Evolutionary conservation across 441 rosid species (phyloP).

Genomic region (Lepidium campestre): DNA sequence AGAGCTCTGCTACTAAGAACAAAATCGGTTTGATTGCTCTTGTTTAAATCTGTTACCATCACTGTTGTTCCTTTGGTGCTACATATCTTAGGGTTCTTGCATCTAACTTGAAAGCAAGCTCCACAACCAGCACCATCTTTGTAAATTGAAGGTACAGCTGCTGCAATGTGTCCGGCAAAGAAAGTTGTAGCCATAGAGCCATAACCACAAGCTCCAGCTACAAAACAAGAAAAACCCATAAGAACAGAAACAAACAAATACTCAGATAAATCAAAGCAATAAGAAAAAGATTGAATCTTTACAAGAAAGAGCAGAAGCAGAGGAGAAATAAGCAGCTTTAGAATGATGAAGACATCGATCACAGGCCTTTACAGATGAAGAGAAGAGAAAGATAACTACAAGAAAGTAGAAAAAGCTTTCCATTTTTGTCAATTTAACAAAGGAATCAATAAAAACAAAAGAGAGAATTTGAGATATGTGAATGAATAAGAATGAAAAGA

Average conservation of each 20-base stretch:
- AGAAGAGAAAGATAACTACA: constrained; percentile 32
- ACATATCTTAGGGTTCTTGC: constrained; percentile 54
- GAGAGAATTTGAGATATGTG: not conserved
- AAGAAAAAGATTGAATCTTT: not conserved
- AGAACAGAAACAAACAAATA: constrained; percentile 9
- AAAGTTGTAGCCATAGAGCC: constrained; percentile 65
- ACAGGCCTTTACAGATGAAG: constrained; percentile 52
- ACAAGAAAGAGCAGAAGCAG: constrained; percentile 67
- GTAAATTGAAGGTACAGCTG: constrained; percentile 59
- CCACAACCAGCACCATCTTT: constrained; percentile 88
- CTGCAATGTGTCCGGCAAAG: constrained; percentile 63
- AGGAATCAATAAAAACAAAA: not conserved
- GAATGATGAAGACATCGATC: constrained; percentile 73
- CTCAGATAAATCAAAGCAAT: not conserved
- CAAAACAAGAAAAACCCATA: not conserved
- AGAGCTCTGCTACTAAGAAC: constrained; percentile 82
- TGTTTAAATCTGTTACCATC: constrained; percentile 64
- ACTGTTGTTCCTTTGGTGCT: constrained; percentile 57
- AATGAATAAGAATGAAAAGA: not conserved
- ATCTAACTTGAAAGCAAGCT: constrained; percentile 87
- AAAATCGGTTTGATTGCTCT: constrained; percentile 54
- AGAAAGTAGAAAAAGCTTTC: constrained; percentile 26
- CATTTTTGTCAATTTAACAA: constrained; percentile 34
- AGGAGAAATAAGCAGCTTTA: constrained; percentile 67
- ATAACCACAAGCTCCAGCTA: constrained; percentile 92